These are phyloP conservation scores for Russula dissimulans DNA, from an alignment of 768 basidiomycete genomes.

Conservation along the genomic window DNA sequence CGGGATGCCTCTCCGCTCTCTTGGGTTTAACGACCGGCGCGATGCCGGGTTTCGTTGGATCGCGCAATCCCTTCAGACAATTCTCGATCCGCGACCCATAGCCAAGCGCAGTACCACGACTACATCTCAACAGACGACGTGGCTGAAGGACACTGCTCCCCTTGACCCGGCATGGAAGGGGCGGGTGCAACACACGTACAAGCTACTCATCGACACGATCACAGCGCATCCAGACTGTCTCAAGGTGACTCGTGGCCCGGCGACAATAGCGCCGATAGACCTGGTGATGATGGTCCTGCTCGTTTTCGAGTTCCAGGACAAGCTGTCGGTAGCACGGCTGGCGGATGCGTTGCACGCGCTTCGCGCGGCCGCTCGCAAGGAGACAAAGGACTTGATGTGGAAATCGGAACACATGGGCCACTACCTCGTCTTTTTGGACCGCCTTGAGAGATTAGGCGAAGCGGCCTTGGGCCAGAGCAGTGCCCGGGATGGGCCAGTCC, in stretches of 20 bases:
- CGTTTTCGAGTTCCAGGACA: conserved; percentile 8
- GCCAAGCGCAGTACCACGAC: conserved; percentile 24
- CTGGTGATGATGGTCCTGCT: conserved; percentile 16
- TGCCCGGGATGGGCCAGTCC: not conserved
- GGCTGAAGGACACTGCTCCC: conserved; percentile 30
- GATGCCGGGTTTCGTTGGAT: conserved; percentile 53
- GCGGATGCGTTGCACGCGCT: conserved; percentile 3
- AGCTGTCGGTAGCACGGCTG: conserved; percentile 1
- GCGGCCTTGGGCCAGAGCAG: not conserved
- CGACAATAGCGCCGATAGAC: conserved; percentile 19
- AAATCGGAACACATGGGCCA: conserved; percentile 8
- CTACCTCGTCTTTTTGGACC: conserved; percentile 6
- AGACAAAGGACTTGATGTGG: conserved; percentile 17
- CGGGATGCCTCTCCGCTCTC: conserved; percentile 18
- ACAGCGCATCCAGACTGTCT: conserved; percentile 2
- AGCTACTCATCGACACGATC: conserved; percentile 12
- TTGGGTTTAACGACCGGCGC: conserved; percentile 43
- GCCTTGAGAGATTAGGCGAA: conserved; percentile 3
- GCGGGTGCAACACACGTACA: conserved; percentile 9
- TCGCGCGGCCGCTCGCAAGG: conserved; percentile 11
- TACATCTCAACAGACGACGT: conserved; percentile 39
- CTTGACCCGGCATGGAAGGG: conserved; percentile 5
- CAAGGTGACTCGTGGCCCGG: conserved; percentile 11
- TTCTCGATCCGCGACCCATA: conserved; percentile 35
- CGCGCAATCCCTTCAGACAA: conserved; percentile 42